Percentiles rank a stretch among this genome's conserved stretches.
Conservation (phyloP, 495 filamentous ascomycete genomes). For the Usnea hakonensis region DNA sequence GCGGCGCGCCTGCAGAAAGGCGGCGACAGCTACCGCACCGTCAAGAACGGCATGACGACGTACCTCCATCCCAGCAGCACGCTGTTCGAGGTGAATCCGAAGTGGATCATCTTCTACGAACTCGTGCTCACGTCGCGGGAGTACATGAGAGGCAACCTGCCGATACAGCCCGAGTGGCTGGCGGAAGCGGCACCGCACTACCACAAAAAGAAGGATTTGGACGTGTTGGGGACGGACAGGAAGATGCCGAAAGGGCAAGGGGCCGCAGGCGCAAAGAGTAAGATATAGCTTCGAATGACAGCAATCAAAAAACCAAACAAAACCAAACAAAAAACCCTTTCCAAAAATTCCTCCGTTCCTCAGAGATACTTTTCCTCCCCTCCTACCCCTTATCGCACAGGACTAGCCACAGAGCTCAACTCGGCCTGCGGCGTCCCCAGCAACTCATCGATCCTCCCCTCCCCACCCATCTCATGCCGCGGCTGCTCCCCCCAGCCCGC, state of each 20-base stretch:
- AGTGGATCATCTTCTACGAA: constrained; percentile 88
- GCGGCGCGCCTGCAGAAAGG: constrained; percentile 77
- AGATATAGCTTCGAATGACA: constrained; percentile 22
- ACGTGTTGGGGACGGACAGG: constrained; percentile 66
- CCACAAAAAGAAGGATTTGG: constrained; percentile 88
- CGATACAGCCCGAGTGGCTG: constrained; percentile 77
- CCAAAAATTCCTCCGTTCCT: not conserved
- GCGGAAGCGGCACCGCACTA: constrained; percentile 92
- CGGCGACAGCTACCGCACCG: constrained; percentile 87
- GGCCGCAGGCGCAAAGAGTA: constrained; percentile 42
- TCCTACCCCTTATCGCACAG: not conserved
- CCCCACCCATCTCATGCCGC: not conserved
- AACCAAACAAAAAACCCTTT: not conserved
- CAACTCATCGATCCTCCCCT: not conserved
- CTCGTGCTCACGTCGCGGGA: constrained; percentile 88
- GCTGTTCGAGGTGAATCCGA: constrained; percentile 73
- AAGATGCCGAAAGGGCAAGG: constrained; percentile 66
- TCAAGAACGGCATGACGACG: constrained; percentile 86
- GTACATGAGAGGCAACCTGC: constrained; percentile 85
- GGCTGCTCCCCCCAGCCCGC: not conserved
- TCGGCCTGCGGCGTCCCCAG: not conserved
- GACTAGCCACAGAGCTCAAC: not conserved
- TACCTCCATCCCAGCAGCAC: constrained; percentile 83
- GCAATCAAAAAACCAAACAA: no score
- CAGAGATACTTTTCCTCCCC: not conserved